These are phyloP conservation scores for Populus pruinosa DNA, from an alignment of 345 rosid species.

Conservation along the genomic window DNA sequence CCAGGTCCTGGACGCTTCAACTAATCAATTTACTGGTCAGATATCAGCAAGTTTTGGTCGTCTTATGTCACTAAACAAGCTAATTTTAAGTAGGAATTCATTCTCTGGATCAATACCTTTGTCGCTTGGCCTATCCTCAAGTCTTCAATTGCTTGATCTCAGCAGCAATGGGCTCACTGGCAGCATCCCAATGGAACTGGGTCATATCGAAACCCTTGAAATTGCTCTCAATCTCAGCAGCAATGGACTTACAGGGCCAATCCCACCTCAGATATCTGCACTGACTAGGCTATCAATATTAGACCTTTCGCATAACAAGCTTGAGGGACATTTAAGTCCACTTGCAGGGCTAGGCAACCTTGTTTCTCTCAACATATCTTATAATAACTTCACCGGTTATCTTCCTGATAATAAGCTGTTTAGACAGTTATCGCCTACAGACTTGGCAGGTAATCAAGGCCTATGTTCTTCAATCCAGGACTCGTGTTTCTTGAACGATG, in stretches of 20 bases:
- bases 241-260: slow-evolving; percentile 67
- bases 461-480: slow-evolving; percentile 60
- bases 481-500: slow-evolving; percentile 55
- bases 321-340: slow-evolving; percentile 56
- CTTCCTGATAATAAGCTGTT: slow-evolving; percentile 88
- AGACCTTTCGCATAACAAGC: slow-evolving; percentile 81
- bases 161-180: slow-evolving; percentile 72
- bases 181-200: slow-evolving; percentile 65
- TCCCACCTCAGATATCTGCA: slow-evolving; percentile 66
- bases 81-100: slow-evolving; percentile 55
- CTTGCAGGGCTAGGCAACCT: slow-evolving; percentile 69
- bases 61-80: slow-evolving; percentile 63
- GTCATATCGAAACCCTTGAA: slow-evolving; percentile 69
- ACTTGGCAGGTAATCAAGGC: slow-evolving; percentile 58
- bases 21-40: slow-evolving; percentile 51
- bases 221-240: slow-evolving; percentile 86
- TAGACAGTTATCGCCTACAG: slow-evolving; percentile 50
- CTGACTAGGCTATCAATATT: slow-evolving; percentile 77
- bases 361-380: slow-evolving; percentile 73
- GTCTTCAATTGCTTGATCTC: slow-evolving; percentile 87
- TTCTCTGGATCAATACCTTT: slow-evolving; percentile 73
- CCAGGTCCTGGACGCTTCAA: slow-evolving; percentile 74
- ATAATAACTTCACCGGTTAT: slow-evolving; percentile 77
- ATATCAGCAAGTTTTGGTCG: slow-evolving; percentile 74
- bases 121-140: slow-evolving; percentile 64